Evolutionary conservation across 805 yeast genomes (phyloP).

Genomic region (Hagleromyces aurorensis): DNA sequence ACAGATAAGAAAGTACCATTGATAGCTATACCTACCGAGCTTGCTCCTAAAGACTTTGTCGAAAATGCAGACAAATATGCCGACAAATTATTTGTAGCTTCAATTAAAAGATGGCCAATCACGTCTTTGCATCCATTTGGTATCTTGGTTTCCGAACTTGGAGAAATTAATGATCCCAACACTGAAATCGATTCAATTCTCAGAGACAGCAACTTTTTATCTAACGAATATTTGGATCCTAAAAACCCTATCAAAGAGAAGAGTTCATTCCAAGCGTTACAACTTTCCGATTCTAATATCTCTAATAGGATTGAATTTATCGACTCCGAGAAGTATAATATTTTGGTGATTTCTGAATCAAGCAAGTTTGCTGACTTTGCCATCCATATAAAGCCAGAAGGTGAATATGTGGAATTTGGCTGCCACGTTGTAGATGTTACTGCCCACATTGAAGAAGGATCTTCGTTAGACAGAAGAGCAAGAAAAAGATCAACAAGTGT

Average conservation of each 20-base stretch:
- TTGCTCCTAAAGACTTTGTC: conserved; percentile 92
- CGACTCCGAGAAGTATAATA: conserved; percentile 20
- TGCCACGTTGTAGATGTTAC: conserved; percentile 81
- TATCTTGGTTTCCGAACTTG: conserved; percentile 79
- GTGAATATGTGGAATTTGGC: conserved; percentile 62
- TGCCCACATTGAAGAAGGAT: conserved; percentile 60
- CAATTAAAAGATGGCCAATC: conserved; percentile 98
- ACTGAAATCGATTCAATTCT: conserved; percentile 85
- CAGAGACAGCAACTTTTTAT: conserved; percentile 75
- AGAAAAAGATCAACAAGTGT: conserved; percentile 88
- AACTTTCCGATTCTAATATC: conserved; percentile 16
- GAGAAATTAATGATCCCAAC: conserved; percentile 63
- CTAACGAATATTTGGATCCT: conserved; percentile 66
- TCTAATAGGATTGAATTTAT: conserved; percentile 17
- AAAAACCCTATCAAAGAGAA: conserved; percentile 27
- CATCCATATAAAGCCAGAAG: conserved; percentile 60
- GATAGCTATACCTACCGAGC: conserved; percentile 97
- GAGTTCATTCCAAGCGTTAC: conserved; percentile 18
- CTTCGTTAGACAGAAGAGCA: conserved; percentile 78
- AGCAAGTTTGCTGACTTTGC: conserved; percentile 59
- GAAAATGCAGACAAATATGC: conserved; percentile 82
- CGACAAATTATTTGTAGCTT: conserved; percentile 81
- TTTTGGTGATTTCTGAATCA: conserved; percentile 30
- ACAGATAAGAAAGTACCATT: conserved; percentile 96
- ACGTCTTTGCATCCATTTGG: conserved; percentile 98